Evolutionary conservation across 768 basidiomycete genomes (phyloP).

Genomic region (Tricholoma terreum): DNA sequence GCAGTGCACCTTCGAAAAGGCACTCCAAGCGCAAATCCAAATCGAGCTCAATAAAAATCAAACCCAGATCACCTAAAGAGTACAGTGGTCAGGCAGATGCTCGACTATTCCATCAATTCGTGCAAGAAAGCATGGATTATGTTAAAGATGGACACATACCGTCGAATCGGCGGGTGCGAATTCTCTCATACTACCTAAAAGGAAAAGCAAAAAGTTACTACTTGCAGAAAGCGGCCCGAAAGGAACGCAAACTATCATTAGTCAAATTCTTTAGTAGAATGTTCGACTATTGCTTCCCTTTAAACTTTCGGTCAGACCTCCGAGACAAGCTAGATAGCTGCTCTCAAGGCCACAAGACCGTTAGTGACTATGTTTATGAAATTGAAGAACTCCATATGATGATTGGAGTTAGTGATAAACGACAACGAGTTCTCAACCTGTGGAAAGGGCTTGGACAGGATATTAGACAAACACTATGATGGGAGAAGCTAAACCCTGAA

Average conservation of each 20-base stretch:
- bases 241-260: neutral
- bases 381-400: conserved; percentile 1
- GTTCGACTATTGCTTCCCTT: conserved; percentile 4
- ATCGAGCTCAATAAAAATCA: neutral
- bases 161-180: conserved; percentile 7
- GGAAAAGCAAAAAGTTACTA: conserved; percentile 4
- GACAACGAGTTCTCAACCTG: neutral
- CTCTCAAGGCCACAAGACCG: conserved; percentile 2
- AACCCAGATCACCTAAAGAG: conserved; percentile 14
- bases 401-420: conserved; percentile 1
- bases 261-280: conserved; percentile 1
- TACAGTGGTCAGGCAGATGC: conserved; percentile 20
- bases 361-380: conserved; percentile 1
- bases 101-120: conserved; percentile 14
- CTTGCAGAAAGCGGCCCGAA: neutral
- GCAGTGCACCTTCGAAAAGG: no score
- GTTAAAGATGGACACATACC: conserved; percentile 13
- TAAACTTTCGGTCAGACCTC: neutral
- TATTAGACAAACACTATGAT: neutral
- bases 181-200: conserved; percentile 11
- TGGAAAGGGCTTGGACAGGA: neutral
- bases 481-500: neutral
- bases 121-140: conserved; percentile 14
- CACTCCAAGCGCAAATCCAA: neutral
- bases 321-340: neutral